Evolutionary conservation across 2,329 filamentous ascomycete species (phyloP), one percentile per base, ranked within the genome.

Genomic region (Ophiostoma angusticollis): DNA sequence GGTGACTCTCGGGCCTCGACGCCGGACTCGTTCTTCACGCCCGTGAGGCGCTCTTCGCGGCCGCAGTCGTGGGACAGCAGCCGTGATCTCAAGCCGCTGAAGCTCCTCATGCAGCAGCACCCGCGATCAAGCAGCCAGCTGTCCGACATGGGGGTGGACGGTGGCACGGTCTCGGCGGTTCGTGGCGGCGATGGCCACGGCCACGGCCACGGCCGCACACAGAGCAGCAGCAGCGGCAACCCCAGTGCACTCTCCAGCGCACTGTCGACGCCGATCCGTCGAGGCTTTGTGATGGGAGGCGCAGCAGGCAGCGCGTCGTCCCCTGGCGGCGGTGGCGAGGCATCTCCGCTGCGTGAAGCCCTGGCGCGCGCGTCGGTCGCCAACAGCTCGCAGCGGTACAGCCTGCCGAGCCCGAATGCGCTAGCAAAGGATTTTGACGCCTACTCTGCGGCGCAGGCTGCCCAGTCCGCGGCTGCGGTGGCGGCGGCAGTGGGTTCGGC

Each of bases 61-160:
- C 72, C 72, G 11, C 74, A 62, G 11, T 78, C 72, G 0, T 78
- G 74, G 74, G 74, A 77, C 31, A 72, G 60, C 46, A 69, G 68
- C 14, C 72, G 72, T 39, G 84, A 91, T 53, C 79, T 87, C 51
- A 78, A 82, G 48, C 87, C 87, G 0, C 62, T 95, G 8, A 89
- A 83, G 58, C 75, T 94, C 17, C 74, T 93, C 7, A 31, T 42
- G 39, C 43, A 45, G 6, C 83, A 93, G 56, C 76, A 63, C 46
- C 63, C 62, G 4, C 61, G 65, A 8, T 46, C 52, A 4, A 43
- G 35, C 16, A 46, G 47, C 12, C 45, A 50, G 31, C 51, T 58
- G 6, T 41, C 38, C 3, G 49, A 50, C 7, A 28, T 37, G n/a
- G 34, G 41, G 28, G 33, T n/a, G n/a, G n/a, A n/a, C n/a, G n/a